A percentile compares a stretch with the other conserved stretches of the same genome.
Evolutionary conservation across 805 yeast species (phyloP).

Genomic region (Candida tammaniensis): DNA sequence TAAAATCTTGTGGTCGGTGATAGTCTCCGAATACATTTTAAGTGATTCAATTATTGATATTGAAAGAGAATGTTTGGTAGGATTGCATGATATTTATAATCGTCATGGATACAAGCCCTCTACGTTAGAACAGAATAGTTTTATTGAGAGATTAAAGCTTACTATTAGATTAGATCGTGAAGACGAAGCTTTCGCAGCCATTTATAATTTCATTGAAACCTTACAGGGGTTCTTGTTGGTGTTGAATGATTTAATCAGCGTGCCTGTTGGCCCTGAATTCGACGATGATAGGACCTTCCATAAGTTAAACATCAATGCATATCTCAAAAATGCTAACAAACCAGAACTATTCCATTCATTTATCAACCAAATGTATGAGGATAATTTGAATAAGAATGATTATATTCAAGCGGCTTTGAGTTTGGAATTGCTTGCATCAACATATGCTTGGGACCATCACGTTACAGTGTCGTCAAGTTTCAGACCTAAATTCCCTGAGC

Average conservation of each 20-base stretch:
- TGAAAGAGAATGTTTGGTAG: constrained; percentile 60
- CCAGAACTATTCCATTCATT: constrained; percentile 81
- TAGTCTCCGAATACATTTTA: constrained; percentile 62
- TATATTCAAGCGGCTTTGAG: constrained; percentile 81
- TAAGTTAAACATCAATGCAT: constrained; percentile 70
- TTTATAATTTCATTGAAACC: constrained; percentile 50
- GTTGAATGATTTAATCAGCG: constrained; percentile 63
- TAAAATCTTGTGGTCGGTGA: constrained; percentile 65
- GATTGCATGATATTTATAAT: constrained; percentile 63
- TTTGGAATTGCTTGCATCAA: constrained; percentile 71
- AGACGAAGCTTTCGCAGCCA: constrained; percentile 56
- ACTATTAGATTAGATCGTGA: constrained; percentile 56
- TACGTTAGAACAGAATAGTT: constrained; percentile 49
- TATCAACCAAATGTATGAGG: constrained; percentile 69
- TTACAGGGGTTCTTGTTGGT: constrained; percentile 61
- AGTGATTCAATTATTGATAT: constrained; percentile 57
- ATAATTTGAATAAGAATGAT: constrained; percentile 57
- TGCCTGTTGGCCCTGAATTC: constrained; percentile 80
- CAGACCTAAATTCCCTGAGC: constrained; percentile 75
- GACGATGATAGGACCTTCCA: constrained; percentile 86
- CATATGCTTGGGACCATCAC: constrained; percentile 71
- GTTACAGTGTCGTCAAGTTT: constrained; percentile 51
- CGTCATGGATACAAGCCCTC: constrained; percentile 57
- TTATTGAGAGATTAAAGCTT: constrained; percentile 48
- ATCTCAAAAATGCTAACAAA: constrained; percentile 69